phyloP scores from a whole-genome alignment of 192 early-diverging fungal genomes.

The Diversispora eburnea region DNA sequence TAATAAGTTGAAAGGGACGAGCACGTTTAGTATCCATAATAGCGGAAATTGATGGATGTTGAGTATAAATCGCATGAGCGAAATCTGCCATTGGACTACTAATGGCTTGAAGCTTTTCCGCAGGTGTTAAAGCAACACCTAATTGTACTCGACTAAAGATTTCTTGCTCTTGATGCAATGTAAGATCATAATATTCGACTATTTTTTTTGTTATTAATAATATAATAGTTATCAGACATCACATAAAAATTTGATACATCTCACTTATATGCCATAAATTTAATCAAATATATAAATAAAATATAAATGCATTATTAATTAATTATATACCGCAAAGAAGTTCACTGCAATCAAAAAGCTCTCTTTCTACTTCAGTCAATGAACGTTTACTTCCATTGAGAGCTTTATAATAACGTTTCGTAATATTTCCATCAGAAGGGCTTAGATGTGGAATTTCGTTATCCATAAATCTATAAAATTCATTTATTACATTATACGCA shows the following conservation, averaged over 20 bases:
- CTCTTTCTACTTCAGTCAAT: conserved; percentile 14
- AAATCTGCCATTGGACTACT: conserved; percentile 30
- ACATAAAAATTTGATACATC: background rate
- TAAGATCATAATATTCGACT: conserved; percentile 34
- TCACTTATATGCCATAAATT: too few species aligned
- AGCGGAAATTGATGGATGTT: conserved; percentile 1
- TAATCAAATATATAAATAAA: too few species aligned
- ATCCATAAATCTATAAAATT: conserved; percentile 32
- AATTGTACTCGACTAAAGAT: conserved; percentile 35
- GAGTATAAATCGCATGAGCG: conserved; percentile 17
- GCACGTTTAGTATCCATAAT: conserved; percentile 25
- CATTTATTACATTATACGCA: too few species aligned
- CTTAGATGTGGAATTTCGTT: conserved; percentile 34
- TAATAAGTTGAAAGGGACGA: conserved; percentile 27
- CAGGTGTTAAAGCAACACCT: conserved; percentile 30
- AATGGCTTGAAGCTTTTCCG: conserved; percentile 32
- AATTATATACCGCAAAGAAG: conserved; percentile 28
- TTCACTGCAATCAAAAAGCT: conserved; percentile 29
- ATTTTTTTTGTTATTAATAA: conserved; percentile 1
- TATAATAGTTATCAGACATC: background rate
- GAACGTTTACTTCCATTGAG: conserved; percentile 9
- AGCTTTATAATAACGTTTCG: conserved; percentile 21
- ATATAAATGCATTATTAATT: background rate
- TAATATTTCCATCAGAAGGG: conserved; percentile 15
- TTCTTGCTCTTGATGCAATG: conserved; percentile 34